Evolutionary conservation across 345 rosid species (phyloP), one percentile per base, ranked within the genome.

Genomic region (Luvunga scandens): DNA sequence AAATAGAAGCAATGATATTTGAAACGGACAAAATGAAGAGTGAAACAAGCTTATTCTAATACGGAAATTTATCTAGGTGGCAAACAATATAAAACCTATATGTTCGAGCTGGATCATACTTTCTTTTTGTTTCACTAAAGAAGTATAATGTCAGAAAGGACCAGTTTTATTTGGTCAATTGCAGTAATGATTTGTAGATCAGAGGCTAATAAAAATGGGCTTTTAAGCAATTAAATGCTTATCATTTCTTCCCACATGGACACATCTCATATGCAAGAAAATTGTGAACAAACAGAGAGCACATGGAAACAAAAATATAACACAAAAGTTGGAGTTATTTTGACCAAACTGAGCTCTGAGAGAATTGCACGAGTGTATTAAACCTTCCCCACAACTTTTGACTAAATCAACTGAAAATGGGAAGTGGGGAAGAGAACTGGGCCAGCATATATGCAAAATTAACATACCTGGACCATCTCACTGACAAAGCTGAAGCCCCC

Each of bases 401-500:
- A 62, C 27, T 66, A 66, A 66, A 66, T 36, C 69, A 21, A 66
- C 27, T 34, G 9, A 33, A 66, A 4, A 19, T 31, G 27, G 33
- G 4, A 25, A 59, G 16, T 4, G 25, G 18, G n/a, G 14, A 0
- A 56, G 59, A 6, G 5, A 62, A 45, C 13, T 34, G n/a, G 9
- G 25, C 12, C 5, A 66, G 31, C 1, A 27, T 36, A 62, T 13
- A 63, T 59, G 62, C 33, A 48, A 59, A 75, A 39, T 64, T 75
- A 69, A 73, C 89, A 78, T 84, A 87, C 92, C 80, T 89, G 92
- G 78, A 89, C 92, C 90, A 89, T 87, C 80, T 87, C 92, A 76
- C 88, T 89, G 27, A 89, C 90, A 86, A 87, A 86, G 75, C 80
- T 87, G 60, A 89, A 86, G 38, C 92, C 92, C 53, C 92, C 92